Conservation (phyloP, 2,329 filamentous ascomycete species). For the Paraconiothyrium sp. region DNA sequence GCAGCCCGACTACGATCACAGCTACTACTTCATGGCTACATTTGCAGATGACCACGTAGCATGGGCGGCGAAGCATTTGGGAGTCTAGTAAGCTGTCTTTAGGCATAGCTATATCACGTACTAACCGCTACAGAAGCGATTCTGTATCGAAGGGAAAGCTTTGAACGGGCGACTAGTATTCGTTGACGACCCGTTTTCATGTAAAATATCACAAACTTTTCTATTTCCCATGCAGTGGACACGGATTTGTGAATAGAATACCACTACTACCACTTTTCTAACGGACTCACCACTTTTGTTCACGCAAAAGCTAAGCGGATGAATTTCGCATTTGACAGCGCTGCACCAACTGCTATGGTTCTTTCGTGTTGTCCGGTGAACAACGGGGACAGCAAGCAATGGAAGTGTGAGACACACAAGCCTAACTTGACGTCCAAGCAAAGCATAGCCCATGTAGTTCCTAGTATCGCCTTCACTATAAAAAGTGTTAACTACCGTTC, state of each 20-base stretch:
- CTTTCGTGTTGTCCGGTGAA: too few relatives aligned
- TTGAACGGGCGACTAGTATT: slow-evolving; percentile 21
- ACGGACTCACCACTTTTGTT: too few relatives aligned
- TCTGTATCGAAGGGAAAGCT: slow-evolving; percentile 37
- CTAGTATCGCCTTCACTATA: not conserved
- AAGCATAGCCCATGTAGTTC: too few relatives aligned
- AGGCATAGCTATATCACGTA: slow-evolving; percentile 9
- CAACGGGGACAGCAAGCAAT: too few relatives aligned
- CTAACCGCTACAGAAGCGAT: slow-evolving; percentile 49
- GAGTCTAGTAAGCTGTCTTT: slow-evolving; percentile 58
- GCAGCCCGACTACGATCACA: slow-evolving; percentile 94
- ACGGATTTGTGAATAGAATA: not conserved
- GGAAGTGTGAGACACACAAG: too few relatives aligned
- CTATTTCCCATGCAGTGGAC: not conserved
- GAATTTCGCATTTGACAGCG: too few relatives aligned
- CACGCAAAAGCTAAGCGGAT: too few relatives aligned
- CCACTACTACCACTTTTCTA: not conserved
- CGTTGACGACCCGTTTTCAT: not conserved
- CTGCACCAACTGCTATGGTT: too few relatives aligned
- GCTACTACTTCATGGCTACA: slow-evolving; percentile 93
- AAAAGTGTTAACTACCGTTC: not conserved
- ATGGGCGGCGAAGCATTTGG: slow-evolving; percentile 87
- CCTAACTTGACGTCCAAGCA: too few relatives aligned
- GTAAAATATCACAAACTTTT: not conserved
- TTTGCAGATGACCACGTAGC: slow-evolving; percentile 92